Evolutionary conservation across 2,329 filamentous ascomycete genomes (phyloP).

Genomic region (Herpotrichia juniperi): DNA sequence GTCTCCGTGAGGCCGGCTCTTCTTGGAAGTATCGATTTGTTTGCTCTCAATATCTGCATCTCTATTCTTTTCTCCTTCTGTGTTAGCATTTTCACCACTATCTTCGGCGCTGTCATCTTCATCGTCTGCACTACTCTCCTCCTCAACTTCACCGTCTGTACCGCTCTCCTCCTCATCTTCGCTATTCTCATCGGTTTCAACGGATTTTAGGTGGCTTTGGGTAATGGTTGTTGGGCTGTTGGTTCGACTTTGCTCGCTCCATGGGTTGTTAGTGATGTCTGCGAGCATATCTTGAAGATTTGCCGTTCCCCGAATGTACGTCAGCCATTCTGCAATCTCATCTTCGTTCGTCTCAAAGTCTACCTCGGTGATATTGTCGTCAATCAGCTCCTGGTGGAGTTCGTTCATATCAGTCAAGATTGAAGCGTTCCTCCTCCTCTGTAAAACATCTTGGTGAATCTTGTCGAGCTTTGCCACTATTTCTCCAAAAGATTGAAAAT

Average conservation of each 20-base stretch:
- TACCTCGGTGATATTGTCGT: conserved; percentile 7
- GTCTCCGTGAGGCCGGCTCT: neutral
- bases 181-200: neutral
- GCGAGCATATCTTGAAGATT: neutral
- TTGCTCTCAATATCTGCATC: neutral
- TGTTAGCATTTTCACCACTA: neutral
- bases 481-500: neutral
- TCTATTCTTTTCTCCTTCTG: neutral
- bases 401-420: conserved; percentile 4
- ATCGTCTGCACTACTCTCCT: no score
- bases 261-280: neutral
- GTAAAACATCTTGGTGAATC: conserved; percentile 3
- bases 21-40: neutral
- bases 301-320: neutral
- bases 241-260: neutral
- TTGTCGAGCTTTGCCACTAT: neutral
- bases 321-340: neutral
- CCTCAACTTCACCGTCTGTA: no score
- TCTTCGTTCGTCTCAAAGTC: conserved; percentile 4
- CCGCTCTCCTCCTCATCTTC: neutral
- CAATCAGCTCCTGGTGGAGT: conserved; percentile 2
- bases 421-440: conserved; percentile 1
- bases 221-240: neutral
- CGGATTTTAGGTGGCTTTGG: no score
- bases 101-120: no score